Conservation (phyloP, 768 basidiomycete genomes). For the Termitomyces titanicus region DNA sequence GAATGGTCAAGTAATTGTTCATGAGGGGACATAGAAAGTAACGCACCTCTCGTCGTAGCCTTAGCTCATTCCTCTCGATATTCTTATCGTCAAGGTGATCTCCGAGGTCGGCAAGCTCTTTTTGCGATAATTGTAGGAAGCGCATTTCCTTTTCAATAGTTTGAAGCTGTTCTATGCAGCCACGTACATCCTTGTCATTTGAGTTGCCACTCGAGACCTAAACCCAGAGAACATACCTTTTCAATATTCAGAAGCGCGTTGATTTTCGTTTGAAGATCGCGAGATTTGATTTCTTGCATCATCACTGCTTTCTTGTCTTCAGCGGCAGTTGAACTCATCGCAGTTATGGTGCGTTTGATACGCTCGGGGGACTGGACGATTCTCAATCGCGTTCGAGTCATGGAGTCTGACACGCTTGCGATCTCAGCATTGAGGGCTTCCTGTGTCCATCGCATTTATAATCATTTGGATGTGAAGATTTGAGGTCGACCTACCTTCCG, state of each 20-base stretch:
- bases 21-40: background rate
- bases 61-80: constrained; percentile 70
- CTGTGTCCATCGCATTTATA: constrained; percentile 24
- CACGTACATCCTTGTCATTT: constrained; percentile 57
- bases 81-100: constrained; percentile 69
- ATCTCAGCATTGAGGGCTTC: constrained; percentile 63
- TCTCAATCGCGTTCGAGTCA: constrained; percentile 61
- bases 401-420: constrained; percentile 52
- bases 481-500: constrained; percentile 47
- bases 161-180: constrained; percentile 74
- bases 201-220: background rate
- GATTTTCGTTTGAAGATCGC: constrained; percentile 76
- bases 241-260: constrained; percentile 70
- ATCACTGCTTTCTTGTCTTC: constrained; percentile 70
- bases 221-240: constrained; percentile 42
- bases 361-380: constrained; percentile 92
- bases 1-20: background rate
- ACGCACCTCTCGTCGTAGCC: constrained; percentile 63
- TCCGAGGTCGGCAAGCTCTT: constrained; percentile 64
- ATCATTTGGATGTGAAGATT: background rate
- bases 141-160: constrained; percentile 65
- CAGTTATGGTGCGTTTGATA: constrained; percentile 74
- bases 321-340: constrained; percentile 64
- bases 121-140: constrained; percentile 60
- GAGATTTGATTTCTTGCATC: constrained; percentile 65